Evolutionary conservation across 345 rosid species (phyloP).

Genomic region (Lagerstroemia speciosa): DNA sequence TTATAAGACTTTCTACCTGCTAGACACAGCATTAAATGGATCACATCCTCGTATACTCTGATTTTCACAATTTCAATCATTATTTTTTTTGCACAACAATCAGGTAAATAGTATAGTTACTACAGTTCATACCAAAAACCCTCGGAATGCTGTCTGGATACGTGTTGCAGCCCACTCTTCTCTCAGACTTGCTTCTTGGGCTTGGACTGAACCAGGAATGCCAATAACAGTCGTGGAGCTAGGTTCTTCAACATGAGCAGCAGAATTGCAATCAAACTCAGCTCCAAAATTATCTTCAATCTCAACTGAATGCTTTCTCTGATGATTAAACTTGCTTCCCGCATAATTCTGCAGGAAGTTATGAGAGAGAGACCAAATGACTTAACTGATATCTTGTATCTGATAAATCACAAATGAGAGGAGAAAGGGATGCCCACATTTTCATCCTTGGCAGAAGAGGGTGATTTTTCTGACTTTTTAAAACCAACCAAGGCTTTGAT

Average conservation of each 20-base stretch:
- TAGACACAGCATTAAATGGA: not conserved
- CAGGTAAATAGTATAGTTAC: not conserved
- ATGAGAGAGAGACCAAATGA: not conserved
- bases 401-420: not conserved
- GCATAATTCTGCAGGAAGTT: slow-evolving; percentile 30
- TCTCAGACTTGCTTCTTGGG: slow-evolving; percentile 28
- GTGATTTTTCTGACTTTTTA: slow-evolving; percentile 64
- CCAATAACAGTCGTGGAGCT: slow-evolving; percentile 37
- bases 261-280: slow-evolving; percentile 34
- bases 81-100: not conserved
- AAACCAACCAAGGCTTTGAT: slow-evolving; percentile 80
- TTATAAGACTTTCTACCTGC: too few species aligned
- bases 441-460: slow-evolving; percentile 49
- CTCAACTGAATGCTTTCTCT: slow-evolving; percentile 58
- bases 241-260: slow-evolving; percentile 22
- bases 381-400: not conserved
- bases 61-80: not conserved
- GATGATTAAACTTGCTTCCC: slow-evolving; percentile 45
- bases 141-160: slow-evolving; percentile 90
- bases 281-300: slow-evolving; percentile 44
- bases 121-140: slow-evolving; percentile 62
- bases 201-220: slow-evolving; percentile 43
- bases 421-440: slow-evolving; percentile 36
- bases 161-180: slow-evolving; percentile 77
- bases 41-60: not conserved